Evolutionary conservation across 1,139 yeast species (phyloP).

Genomic region (Pichia sorboxylosa): DNA sequence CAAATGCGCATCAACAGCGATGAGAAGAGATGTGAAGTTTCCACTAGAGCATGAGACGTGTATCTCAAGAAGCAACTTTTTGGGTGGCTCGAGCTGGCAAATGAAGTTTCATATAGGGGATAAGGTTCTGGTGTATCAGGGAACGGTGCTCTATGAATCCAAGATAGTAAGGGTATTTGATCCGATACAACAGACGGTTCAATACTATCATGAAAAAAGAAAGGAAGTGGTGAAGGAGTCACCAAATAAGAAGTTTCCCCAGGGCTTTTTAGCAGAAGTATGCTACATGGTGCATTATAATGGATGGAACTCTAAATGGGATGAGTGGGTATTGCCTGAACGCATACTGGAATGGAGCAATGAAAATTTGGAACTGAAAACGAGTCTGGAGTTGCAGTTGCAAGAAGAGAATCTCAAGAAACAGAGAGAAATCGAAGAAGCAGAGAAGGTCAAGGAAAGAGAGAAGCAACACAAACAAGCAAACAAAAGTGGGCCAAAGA

Average conservation of each 20-base stretch:
- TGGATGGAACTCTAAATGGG: slow-evolving; percentile 96
- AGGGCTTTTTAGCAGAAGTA: slow-evolving; percentile 28
- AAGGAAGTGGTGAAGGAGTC: slow-evolving; percentile 10
- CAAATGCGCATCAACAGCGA: too few relatives aligned
- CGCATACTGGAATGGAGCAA: slow-evolving; percentile 60
- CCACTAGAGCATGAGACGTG: too few relatives aligned
- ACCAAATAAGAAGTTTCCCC: slow-evolving; percentile 34
- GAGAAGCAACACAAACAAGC: slow-evolving; percentile 1
- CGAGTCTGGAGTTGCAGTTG: slow-evolving; percentile 44
- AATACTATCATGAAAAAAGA: slow-evolving; percentile 27
- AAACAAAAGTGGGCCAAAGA: neutral
- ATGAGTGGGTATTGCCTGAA: slow-evolving; percentile 79
- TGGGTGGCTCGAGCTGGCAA: too few relatives aligned
- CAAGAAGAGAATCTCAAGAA: slow-evolving; percentile 19
- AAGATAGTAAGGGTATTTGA: slow-evolving; percentile 58
- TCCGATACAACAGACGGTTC: slow-evolving; percentile 33
- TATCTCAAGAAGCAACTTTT: too few relatives aligned
- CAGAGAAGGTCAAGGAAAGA: slow-evolving; percentile 4
- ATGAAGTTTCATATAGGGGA: slow-evolving; percentile 6
- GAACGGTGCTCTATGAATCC: slow-evolving; percentile 85
- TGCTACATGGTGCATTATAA: slow-evolving; percentile 73
- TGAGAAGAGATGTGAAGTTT: too few relatives aligned
- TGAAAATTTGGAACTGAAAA: slow-evolving; percentile 56
- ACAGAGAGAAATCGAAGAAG: slow-evolving; percentile 3
- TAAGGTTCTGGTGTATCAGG: slow-evolving; percentile 66